Percentiles rank a stretch among this genome's conserved stretches.
These are phyloP conservation scores for Acephala macrosclerotiorum DNA, from an alignment of 2,329 filamentous ascomycete genomes.

Conservation along the genomic window DNA sequence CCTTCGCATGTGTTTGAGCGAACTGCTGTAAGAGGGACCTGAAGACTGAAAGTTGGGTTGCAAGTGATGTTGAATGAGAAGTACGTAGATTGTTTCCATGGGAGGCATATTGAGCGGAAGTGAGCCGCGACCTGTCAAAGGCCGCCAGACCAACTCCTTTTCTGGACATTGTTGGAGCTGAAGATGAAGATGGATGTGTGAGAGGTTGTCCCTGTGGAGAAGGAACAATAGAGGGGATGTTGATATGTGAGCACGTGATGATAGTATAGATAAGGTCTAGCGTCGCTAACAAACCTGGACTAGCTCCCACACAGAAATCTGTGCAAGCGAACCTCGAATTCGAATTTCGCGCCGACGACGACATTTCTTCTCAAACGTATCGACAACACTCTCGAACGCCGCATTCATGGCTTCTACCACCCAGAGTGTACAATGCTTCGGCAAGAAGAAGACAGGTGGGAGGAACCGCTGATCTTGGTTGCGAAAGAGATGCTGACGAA, in stretches of 20 bases:
- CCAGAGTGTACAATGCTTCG: constrained; percentile 96
- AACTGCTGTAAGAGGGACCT: constrained; percentile 95
- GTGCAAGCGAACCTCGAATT: constrained; percentile 21
- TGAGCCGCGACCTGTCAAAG: constrained; percentile 84
- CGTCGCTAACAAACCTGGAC: constrained; percentile 1
- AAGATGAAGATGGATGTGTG: not conserved
- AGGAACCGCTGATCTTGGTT: constrained; percentile 13
- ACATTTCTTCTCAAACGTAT: constrained; percentile 18
- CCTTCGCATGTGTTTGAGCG: constrained; percentile 90
- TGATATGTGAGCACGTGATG: constrained; percentile 8
- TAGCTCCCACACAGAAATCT: constrained; percentile 4
- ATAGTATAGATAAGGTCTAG: constrained; percentile 11
- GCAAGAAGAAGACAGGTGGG: constrained; percentile 83
- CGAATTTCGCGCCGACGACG: constrained; percentile 17
- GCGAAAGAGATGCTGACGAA: constrained; percentile 44
- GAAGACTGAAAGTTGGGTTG: constrained; percentile 95
- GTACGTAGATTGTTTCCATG: constrained; percentile 89
- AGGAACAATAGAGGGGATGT: not conserved
- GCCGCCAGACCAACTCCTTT: constrained; percentile 91
- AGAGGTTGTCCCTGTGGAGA: not conserved
- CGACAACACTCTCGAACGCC: constrained; percentile 19
- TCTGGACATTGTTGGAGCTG: constrained; percentile 61
- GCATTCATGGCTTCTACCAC: constrained; percentile 64
- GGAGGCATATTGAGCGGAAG: constrained; percentile 86
- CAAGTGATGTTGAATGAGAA: constrained; percentile 83